phyloP scores from a whole-genome alignment of 768 basidiomycete genomes.

The Trametes meyenii region DNA sequence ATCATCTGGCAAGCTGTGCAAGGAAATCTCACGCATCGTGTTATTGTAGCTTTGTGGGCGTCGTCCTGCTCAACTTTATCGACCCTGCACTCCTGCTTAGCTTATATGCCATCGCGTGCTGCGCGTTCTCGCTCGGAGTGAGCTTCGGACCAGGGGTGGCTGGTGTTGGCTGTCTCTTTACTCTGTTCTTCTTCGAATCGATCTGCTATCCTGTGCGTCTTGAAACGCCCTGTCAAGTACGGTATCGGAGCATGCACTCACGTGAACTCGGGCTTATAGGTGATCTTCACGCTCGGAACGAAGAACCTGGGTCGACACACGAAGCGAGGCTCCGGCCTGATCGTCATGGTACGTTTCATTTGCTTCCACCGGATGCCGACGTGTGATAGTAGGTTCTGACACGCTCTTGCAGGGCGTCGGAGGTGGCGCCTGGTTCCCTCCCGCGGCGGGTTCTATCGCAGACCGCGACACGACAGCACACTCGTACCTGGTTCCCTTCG shows the following conservation, averaged over 20 bases:
- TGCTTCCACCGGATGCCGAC: slow-evolving; percentile 1
- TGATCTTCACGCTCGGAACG: slow-evolving; percentile 67
- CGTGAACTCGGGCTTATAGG: slow-evolving; percentile 32
- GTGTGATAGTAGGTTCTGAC: background rate
- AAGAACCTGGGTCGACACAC: slow-evolving; percentile 65
- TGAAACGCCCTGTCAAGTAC: background rate
- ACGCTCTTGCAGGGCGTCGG: slow-evolving; percentile 50
- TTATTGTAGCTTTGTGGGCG: slow-evolving; percentile 56
- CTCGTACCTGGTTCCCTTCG: slow-evolving; percentile 63
- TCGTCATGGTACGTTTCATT: slow-evolving; percentile 53
- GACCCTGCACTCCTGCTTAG: slow-evolving; percentile 67
- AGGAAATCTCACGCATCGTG: slow-evolving; percentile 19
- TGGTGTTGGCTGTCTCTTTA: slow-evolving; percentile 63
- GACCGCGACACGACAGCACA: slow-evolving; percentile 48
- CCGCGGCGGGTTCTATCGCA: slow-evolving; percentile 59
- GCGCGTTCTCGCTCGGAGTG: slow-evolving; percentile 52
- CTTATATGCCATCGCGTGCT: slow-evolving; percentile 55
- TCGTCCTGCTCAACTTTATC: slow-evolving; percentile 59
- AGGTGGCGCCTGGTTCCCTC: slow-evolving; percentile 71
- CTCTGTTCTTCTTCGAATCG: slow-evolving; percentile 75
- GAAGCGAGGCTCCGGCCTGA: slow-evolving; percentile 62
- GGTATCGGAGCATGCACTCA: background rate
- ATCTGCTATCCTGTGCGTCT: slow-evolving; percentile 65
- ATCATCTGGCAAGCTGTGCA: background rate
- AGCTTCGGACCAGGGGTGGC: slow-evolving; percentile 53